Evolutionary conservation across 257 asterid species (phyloP).

Genomic region (Plantago ovata): DNA sequence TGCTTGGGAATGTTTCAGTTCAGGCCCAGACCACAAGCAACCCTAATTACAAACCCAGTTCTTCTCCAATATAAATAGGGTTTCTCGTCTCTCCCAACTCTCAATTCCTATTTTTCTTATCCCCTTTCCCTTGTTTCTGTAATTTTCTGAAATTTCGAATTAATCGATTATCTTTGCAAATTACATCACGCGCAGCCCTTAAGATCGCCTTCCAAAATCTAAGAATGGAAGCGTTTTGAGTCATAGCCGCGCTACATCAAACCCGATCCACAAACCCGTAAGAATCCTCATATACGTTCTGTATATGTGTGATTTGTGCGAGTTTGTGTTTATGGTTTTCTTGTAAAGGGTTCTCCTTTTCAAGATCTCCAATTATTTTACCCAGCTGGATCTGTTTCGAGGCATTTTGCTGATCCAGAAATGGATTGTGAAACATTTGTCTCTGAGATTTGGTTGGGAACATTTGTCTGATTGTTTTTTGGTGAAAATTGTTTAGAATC

Average conservation of each 20-base stretch:
- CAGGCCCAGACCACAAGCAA: no score
- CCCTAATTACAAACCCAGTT: no score
- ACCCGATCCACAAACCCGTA: not conserved
- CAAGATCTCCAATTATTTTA: conserved; percentile 12
- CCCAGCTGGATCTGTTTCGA: not conserved
- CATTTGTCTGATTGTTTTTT: not conserved
- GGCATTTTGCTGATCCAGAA: conserved; percentile 5
- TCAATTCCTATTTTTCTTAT: no score
- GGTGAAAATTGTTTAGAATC: not conserved
- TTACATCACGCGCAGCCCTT: conserved; percentile 62
- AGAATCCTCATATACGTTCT: not conserved
- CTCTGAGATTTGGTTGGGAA: conserved; percentile 24
- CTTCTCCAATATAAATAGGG: no score
- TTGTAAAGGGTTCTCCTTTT: conserved; percentile 21
- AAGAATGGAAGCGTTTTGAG: conserved; percentile 86
- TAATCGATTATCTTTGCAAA: no score
- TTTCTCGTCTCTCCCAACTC: no score
- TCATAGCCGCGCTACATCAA: conserved; percentile 70
- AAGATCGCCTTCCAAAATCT: conserved; percentile 83
- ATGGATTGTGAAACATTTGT: conserved; percentile 6
- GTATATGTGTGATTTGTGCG: conserved; percentile 3
- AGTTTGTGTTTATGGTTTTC: conserved; percentile 36
- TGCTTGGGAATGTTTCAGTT: no score
- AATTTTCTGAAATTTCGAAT: no score
- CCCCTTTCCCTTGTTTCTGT: no score